phyloP scores from a whole-genome alignment of 371 early-diverging fungal genomes.

The Mortierella sp. region DNA sequence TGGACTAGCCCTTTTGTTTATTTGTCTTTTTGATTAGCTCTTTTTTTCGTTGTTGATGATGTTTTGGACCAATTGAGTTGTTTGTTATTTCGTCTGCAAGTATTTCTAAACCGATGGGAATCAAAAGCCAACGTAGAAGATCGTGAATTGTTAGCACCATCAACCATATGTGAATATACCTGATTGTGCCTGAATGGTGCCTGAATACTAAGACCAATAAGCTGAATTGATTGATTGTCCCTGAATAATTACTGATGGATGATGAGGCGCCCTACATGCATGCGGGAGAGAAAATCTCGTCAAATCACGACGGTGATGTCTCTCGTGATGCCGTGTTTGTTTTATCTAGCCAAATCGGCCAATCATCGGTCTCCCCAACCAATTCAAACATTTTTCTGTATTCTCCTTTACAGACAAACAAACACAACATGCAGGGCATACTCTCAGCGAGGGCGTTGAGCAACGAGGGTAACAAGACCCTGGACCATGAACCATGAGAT shows the following conservation, averaged over 20 bases:
- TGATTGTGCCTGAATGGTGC: not conserved
- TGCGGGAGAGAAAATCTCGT: too few relatives aligned
- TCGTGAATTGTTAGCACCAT: too few relatives aligned
- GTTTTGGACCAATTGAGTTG: not conserved
- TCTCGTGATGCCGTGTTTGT: conserved; percentile 12
- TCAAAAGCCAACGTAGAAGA: not conserved
- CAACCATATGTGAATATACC: too few relatives aligned
- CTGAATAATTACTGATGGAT: not conserved
- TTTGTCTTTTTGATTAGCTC: not conserved
- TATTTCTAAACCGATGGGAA: conserved; percentile 5
- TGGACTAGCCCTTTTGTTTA: conserved; percentile 1
- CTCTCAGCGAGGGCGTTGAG: too few relatives aligned
- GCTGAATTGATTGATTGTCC: not conserved
- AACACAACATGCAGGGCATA: too few relatives aligned
- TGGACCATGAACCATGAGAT: too few relatives aligned
- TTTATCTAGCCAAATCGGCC: conserved; percentile 1
- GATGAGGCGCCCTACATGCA: not conserved
- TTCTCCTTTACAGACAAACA: not conserved
- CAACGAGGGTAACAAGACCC: too few relatives aligned
- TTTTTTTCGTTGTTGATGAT: not conserved
- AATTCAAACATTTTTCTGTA: not conserved
- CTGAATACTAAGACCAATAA: not conserved
- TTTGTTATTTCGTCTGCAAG: not conserved
- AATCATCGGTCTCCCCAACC: not conserved
- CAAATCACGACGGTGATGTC: conserved; percentile 1